Evolutionary conservation across 169 alveolate genomes (phyloP).

Genomic region (Babesia ovis): DNA sequence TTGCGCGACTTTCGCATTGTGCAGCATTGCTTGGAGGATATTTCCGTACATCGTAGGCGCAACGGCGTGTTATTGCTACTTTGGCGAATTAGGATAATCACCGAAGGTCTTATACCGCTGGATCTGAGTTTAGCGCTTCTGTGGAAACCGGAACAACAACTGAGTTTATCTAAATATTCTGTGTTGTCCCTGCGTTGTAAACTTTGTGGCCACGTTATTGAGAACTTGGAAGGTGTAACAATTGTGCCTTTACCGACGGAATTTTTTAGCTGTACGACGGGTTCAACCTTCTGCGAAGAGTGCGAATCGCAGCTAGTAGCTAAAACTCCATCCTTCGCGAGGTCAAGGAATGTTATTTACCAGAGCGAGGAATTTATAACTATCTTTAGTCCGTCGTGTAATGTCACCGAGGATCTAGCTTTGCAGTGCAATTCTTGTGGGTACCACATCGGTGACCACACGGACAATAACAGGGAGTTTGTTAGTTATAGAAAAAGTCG

Average conservation of each 20-base stretch:
- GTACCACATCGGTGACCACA: background rate
- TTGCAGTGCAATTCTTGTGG: constrained; percentile 17
- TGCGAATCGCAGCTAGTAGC: constrained; percentile 25
- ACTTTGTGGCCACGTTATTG: constrained; percentile 9
- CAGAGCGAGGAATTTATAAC: constrained; percentile 28
- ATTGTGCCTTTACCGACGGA: constrained; percentile 50
- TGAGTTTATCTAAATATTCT: background rate
- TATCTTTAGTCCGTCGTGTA: background rate
- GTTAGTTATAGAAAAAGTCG: constrained; percentile 21
- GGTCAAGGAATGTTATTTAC: background rate
- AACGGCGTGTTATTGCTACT: background rate
- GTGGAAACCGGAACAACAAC: background rate
- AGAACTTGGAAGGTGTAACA: background rate
- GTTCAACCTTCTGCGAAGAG: constrained; percentile 62
- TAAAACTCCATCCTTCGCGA: background rate
- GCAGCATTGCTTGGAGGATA: background rate
- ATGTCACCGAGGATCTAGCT: background rate
- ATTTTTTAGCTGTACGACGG: constrained; percentile 23
- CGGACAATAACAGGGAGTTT: background rate
- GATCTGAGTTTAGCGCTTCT: constrained; percentile 21
- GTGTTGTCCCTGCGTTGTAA: constrained; percentile 23
- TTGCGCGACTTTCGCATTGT: constrained; percentile 4
- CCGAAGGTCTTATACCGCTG: background rate
- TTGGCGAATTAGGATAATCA: constrained; percentile 12
- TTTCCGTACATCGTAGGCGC: background rate